phyloP scores from a whole-genome alignment of 192 early-diverging fungal genomes.

The Diversispora eburnea region DNA sequence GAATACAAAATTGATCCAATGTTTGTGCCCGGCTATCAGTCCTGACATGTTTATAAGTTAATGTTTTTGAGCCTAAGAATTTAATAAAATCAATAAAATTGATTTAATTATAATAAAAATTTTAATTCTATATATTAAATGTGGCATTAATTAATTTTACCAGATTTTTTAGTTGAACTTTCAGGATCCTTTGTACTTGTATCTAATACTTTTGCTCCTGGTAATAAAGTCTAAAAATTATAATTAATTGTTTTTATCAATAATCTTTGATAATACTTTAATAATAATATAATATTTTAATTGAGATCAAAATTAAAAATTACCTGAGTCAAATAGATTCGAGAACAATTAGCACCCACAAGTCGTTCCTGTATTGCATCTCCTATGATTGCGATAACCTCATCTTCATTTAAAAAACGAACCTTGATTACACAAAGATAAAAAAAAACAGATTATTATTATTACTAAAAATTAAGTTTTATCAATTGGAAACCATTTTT shows the following conservation, averaged over 20 bases:
- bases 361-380: conserved; percentile 68
- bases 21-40: conserved; percentile 80
- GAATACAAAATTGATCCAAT: conserved; percentile 50
- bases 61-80: not conserved
- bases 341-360: conserved; percentile 64
- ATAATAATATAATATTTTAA: not conserved
- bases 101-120: not conserved
- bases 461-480: not conserved
- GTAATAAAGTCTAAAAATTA: conserved; percentile 31
- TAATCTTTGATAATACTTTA: not conserved
- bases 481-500: not conserved
- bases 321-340: conserved; percentile 73
- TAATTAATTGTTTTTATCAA: not conserved
- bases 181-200: not conserved
- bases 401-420: conserved; percentile 89
- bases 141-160: not conserved
- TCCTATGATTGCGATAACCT: conserved; percentile 65
- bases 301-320: not conserved
- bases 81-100: not conserved
- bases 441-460: not conserved
- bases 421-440: conserved; percentile 46
- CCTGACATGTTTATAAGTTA: conserved; percentile 74
- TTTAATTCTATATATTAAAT: not conserved
- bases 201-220: conserved; percentile 30
- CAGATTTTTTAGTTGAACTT: conserved; percentile 5